Base-by-base conservation (phyloP, 208 protist genomes). In the Leishmania amazonensis region DNA sequence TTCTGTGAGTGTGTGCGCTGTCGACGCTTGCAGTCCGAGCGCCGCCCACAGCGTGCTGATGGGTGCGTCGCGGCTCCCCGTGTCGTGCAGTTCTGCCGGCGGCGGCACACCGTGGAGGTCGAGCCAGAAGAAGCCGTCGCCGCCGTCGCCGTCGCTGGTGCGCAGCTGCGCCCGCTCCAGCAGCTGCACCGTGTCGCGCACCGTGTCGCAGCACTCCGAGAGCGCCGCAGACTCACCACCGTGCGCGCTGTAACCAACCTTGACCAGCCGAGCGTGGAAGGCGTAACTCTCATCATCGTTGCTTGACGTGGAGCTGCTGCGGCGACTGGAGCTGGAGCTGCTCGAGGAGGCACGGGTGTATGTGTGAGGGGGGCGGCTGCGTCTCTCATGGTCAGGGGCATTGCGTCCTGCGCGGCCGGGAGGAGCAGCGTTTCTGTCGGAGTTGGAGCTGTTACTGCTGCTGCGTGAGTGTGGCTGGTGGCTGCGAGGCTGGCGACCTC, bases 31-130 rank as follows among this genome's bases (percentile, higher is more conserved):
- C 75, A 85, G 47, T 13, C 74, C 75, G 45, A 83, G 60, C 28
- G 65, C 70, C 3, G 38, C 60, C 77, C 84, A 84, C 24, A 87
- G 60, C 5, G 60, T 71, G 31, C 19, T 54, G 71, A 87, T 24
- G 31, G 31, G 40, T 67, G 49, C 75, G 42, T 71, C 75, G 49
- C 54, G 31, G 70, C 62, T 5, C 31, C 42, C 42, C 53, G 19
- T 35, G 54, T 24, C 21, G 71, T 28, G 35, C 70, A 49, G 62
- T 81, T 28, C 60, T 58, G 49, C 47, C 9, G 74, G 83, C 2
- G 70, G 80, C 9, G 84, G 80, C 71, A 87, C 84, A 42, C 84
- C 84, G 51, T 87, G 84, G 38, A 87, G 84, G 73, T 87, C 84
- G n/a, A 87, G 76, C 84, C 84, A 87, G 73, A 87, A 81, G 62